Evolutionary conservation across 2,329 filamentous ascomycete genomes (phyloP).

Genomic region (Zasmidium citrigriseum): DNA sequence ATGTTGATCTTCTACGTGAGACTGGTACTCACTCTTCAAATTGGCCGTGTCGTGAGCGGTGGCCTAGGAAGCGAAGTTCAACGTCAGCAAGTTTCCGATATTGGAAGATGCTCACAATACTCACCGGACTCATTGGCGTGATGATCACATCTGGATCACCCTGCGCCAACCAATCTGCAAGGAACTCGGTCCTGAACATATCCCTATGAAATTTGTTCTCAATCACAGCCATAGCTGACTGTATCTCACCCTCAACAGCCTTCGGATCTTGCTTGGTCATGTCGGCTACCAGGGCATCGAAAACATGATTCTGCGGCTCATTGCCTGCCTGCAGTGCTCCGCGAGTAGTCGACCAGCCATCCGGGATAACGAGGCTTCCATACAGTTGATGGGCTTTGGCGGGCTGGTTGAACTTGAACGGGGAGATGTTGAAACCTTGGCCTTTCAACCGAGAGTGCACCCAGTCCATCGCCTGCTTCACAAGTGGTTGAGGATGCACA

Average conservation of each 20-base stretch:
- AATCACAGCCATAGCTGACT: neutral
- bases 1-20: neutral
- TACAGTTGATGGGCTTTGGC: conserved; percentile 4
- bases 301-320: neutral
- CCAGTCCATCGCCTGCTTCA: conserved; percentile 1
- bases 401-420: conserved; percentile 4
- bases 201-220: conserved; percentile 1
- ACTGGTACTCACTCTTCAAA: neutral
- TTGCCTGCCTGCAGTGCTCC: neutral
- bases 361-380: neutral
- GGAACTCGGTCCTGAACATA: neutral
- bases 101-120: neutral
- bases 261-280: neutral
- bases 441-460: neutral
- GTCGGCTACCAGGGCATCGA: conserved; percentile 1
- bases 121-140: conserved; percentile 5
- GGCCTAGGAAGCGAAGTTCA: neutral
- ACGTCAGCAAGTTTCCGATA: neutral
- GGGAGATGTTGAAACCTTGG: neutral
- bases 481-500: conserved; percentile 1
- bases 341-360: conserved; percentile 1
- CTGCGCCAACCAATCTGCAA: conserved; percentile 5
- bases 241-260: neutral
- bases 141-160: conserved; percentile 10
- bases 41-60: neutral